Percentiles rank a stretch among this genome's conserved stretches.
Evolutionary conservation across 306 rosid species (phyloP).

Genomic region (Citrullus amarus): DNA sequence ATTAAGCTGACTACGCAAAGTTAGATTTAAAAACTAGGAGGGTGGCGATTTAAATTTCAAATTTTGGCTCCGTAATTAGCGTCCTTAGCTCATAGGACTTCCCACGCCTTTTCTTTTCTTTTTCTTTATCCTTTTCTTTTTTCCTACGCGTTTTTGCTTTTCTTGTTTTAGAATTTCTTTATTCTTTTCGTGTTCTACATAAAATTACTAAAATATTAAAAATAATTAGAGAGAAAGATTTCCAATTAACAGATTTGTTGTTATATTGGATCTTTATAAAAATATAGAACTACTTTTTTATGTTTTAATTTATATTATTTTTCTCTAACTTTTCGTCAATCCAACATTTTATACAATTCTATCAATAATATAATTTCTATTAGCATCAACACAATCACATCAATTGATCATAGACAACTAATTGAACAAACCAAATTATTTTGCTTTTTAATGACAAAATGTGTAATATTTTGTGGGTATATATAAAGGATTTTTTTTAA

Average conservation of each 20-base stretch:
- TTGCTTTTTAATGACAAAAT: no score
- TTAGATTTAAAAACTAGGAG: neutral
- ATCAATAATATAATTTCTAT: neutral
- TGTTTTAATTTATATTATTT: no score
- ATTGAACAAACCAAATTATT: neutral
- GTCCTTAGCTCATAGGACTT: neutral
- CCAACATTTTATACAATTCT: neutral
- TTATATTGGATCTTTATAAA: neutral
- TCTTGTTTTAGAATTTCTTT: neutral
- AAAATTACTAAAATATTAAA: neutral
- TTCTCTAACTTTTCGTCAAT: neutral
- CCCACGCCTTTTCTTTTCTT: neutral
- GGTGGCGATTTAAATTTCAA: neutral
- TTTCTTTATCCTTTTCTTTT: neutral
- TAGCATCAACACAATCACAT: neutral
- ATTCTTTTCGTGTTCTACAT: neutral
- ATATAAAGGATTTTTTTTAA: no score
- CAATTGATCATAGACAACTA: neutral
- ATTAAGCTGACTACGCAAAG: neutral
- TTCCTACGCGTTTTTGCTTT: slow-evolving; percentile 9
- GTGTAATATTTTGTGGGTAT: no score
- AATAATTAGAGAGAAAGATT: neutral
- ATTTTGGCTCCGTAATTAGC: slow-evolving; percentile 8
- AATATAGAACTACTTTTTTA: neutral
- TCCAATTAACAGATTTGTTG: neutral